phyloP scores from a whole-genome alignment of 176 grass and related monocot species.

The Carex myosuroides region DNA sequence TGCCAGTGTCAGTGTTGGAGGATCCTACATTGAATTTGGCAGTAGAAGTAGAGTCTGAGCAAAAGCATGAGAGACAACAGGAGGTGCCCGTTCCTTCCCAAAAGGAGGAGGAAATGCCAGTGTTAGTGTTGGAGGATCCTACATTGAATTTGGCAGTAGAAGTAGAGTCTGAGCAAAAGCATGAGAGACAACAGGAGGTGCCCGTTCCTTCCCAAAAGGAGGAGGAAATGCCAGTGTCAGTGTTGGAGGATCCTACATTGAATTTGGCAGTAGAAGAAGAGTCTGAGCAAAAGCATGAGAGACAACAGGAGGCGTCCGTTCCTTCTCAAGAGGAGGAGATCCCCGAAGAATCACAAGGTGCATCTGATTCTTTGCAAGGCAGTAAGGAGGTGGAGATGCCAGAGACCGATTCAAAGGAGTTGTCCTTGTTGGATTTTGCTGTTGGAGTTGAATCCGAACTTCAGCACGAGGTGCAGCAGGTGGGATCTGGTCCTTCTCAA shows the following conservation, averaged over 20 bases:
- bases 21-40: not conserved
- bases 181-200: not conserved
- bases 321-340: constrained; percentile 2
- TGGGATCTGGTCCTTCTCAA: constrained; percentile 2
- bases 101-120: not conserved
- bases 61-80: not conserved
- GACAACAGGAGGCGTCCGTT: not conserved
- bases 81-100: not conserved
- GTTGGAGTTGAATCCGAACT: constrained; percentile 6
- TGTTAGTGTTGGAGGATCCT: not conserved
- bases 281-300: not conserved
- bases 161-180: not conserved
- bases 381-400: constrained; percentile 1
- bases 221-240: not conserved
- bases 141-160: constrained; percentile 7
- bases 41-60: not conserved
- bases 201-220: not conserved
- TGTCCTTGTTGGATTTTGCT: constrained; percentile 1
- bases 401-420: constrained; percentile 19
- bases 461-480: constrained; percentile 7
- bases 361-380: not conserved
- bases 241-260: not conserved
- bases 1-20: not conserved
- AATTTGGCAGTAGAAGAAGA: not conserved
- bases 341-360: not conserved